Base-by-base conservation (phyloP, 75 land plant species). In the Selaginella tamariscina region DNA sequence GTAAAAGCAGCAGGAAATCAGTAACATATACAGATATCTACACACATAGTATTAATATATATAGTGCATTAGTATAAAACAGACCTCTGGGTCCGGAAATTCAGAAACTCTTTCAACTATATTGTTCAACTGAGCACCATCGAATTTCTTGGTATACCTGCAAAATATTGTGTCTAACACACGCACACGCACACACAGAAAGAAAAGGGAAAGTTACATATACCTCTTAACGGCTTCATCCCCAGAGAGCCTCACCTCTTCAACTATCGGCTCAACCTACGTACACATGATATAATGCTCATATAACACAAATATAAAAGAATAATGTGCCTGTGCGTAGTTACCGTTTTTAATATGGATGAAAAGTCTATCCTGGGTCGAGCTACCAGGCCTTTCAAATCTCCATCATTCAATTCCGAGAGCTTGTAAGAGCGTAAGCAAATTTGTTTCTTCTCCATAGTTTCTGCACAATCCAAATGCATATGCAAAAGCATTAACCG, bases 341-440 rank as follows among this genome's bases (percentile, higher is more conserved):
- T 39, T 71, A 94, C 99, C 57, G 71, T 75, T 24, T 69, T 65
- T 65, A 94, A 87, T 31, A 94, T 90, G 31, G 91, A 90, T 55
- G 92, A 73, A 72, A 94, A 94, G 78, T 94, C 92, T 64, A 94
- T 90, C 2, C 99, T 82, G 31, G 99, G 99, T 11, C 99, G 91
- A 64, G 90, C 85, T 78, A 82, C 85, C 32, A 94, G 85, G 56
- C 70, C 56, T 28, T 82, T 49, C 27, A 94, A 72, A 63, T 90
- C 79, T 29, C 33, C 55, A n/a, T 67, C 64, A 66, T 55, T 74
- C 0, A 94, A 81, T 2, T 94, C 89, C 15, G 85, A 77, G 21
- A 94, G 67, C 67, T 66, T 84, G 49, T 39, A 39, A 39, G 49
- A 5, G 49, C 49, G 49, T 15, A 39, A 39, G 5, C 49, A 15